Conservation (phyloP, 2,329 filamentous ascomycete species). For the Trichoderma hamatum region DNA sequence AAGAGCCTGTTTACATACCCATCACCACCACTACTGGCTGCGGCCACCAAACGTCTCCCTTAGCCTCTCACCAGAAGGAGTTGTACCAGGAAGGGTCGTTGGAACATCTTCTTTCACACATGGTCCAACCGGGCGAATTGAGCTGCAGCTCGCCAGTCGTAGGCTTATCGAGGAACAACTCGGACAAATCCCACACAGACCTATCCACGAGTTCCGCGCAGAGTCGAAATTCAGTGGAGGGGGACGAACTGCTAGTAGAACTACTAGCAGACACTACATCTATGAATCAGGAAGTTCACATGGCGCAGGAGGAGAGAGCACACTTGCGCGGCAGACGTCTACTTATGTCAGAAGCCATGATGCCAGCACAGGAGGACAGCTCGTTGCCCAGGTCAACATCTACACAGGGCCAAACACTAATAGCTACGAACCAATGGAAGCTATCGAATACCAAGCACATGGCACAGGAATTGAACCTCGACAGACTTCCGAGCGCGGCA, state of each 20-base stretch:
- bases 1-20: constrained; percentile 57
- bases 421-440: neutral
- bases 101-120: neutral
- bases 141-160: constrained; percentile 33
- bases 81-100: neutral
- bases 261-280: constrained; percentile 26
- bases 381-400: constrained; percentile 37
- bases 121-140: constrained; percentile 26
- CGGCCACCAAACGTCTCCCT: constrained; percentile 38
- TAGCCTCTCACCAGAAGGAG: constrained; percentile 23
- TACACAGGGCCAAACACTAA: constrained; percentile 22
- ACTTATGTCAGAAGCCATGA: neutral
- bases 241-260: constrained; percentile 25
- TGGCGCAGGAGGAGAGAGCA: neutral
- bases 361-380: constrained; percentile 28
- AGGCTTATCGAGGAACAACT: constrained; percentile 30
- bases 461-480: neutral
- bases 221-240: constrained; percentile 29
- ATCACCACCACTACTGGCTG: constrained; percentile 66
- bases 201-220: constrained; percentile 35
- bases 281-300: constrained; percentile 21
- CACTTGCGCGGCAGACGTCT: neutral
- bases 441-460: neutral
- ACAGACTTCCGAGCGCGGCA: neutral
- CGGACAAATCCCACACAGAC: constrained; percentile 30